phyloP scores from a whole-genome alignment of 2,329 filamentous ascomycete genomes.

The Monosporascus cannonballus region DNA sequence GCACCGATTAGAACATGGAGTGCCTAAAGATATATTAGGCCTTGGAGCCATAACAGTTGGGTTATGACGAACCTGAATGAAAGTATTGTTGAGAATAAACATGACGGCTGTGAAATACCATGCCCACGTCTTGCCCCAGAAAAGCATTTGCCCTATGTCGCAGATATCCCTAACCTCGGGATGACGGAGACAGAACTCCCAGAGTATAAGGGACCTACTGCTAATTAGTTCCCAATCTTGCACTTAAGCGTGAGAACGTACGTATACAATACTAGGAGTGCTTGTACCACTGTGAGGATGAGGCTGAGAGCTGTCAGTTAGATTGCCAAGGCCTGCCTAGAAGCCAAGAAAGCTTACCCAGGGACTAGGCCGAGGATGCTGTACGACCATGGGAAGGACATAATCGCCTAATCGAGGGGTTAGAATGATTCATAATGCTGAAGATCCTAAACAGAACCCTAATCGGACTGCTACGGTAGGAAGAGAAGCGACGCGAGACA shows the following conservation, averaged over 20 bases:
- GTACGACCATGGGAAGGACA: slow-evolving; percentile 95
- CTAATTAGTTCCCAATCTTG: not conserved
- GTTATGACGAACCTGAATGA: slow-evolving; percentile 60
- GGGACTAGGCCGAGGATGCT: slow-evolving; percentile 81
- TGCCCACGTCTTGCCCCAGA: slow-evolving; percentile 73
- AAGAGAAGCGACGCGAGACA: not conserved
- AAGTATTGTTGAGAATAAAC: slow-evolving; percentile 92
- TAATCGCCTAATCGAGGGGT: slow-evolving; percentile 56
- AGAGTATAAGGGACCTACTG: slow-evolving; percentile 19
- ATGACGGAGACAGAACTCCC: slow-evolving; percentile 83
- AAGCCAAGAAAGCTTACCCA: slow-evolving; percentile 37
- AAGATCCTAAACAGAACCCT: not conserved
- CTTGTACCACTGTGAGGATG: slow-evolving; percentile 75
- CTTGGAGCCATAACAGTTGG: slow-evolving; percentile 4
- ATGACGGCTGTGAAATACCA: slow-evolving; percentile 70
- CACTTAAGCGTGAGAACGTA: slow-evolving; percentile 46
- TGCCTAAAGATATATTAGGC: slow-evolving; percentile 39
- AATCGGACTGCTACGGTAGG: not conserved
- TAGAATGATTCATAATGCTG: slow-evolving; percentile 4
- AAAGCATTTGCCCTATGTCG: slow-evolving; percentile 92
- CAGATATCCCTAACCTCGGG: slow-evolving; percentile 90
- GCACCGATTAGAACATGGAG: slow-evolving; percentile 80
- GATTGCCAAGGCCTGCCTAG: slow-evolving; percentile 6
- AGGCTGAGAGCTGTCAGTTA: slow-evolving; percentile 34
- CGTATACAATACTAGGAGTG: slow-evolving; percentile 76